phyloP scores from a whole-genome alignment of 208 protist species.

The Angomonas ambiguus region DNA sequence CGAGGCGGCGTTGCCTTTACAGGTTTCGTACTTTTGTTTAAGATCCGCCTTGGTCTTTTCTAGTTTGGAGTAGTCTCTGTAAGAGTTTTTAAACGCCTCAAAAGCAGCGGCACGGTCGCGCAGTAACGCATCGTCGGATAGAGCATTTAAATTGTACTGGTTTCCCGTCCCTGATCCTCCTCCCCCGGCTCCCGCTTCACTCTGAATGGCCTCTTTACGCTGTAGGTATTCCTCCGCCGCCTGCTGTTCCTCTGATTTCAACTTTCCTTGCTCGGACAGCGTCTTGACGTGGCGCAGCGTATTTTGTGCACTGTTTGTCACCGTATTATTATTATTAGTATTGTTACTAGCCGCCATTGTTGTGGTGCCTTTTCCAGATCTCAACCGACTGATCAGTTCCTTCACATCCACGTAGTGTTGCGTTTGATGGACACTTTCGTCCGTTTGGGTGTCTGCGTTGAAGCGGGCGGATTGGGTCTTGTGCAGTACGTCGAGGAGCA shows the following conservation, averaged over 20 bases:
- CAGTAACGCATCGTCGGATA: constrained; percentile 69
- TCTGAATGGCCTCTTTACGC: constrained; percentile 19
- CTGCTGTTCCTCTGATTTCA: constrained; percentile 22
- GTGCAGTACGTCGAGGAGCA: constrained; percentile 83
- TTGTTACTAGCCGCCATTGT: background rate
- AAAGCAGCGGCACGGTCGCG: constrained; percentile 77
- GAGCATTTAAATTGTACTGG: constrained; percentile 21
- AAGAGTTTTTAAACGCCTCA: constrained; percentile 83
- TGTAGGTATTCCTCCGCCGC: constrained; percentile 44
- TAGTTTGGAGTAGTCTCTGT: constrained; percentile 65
- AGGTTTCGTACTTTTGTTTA: constrained; percentile 55
- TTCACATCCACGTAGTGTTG: background rate
- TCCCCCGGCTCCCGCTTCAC: too few species aligned
- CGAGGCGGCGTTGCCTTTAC: constrained; percentile 55
- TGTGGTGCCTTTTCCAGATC: background rate
- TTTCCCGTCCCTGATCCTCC: background rate
- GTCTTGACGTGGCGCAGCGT: constrained; percentile 12
- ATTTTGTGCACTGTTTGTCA: constrained; percentile 18
- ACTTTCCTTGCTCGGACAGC: constrained; percentile 18
- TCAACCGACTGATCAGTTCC: background rate
- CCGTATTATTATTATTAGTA: constrained; percentile 31
- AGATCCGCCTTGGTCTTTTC: constrained; percentile 70
- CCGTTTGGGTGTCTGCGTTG: constrained; percentile 48
- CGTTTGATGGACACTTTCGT: background rate
- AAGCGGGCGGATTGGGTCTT: constrained; percentile 37